A percentile compares a stretch with the other conserved stretches of the same genome.
Evolutionary conservation across 176 grass and related monocot species (phyloP).

Genomic region (Avena insularis): DNA sequence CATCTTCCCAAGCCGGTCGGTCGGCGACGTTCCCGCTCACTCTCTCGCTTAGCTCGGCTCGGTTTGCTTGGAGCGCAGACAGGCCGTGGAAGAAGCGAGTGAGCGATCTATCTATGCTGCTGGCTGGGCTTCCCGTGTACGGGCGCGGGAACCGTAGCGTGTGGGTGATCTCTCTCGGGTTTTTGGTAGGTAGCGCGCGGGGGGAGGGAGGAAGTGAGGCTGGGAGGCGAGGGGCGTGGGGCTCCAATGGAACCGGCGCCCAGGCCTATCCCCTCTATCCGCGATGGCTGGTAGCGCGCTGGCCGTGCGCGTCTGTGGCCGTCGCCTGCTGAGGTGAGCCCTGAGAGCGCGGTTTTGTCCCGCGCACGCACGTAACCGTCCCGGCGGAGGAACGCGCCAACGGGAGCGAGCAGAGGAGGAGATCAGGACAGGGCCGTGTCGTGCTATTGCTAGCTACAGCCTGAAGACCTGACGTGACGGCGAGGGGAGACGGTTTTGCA

Average conservation of each 20-base stretch:
- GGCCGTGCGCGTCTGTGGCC: constrained; percentile 39
- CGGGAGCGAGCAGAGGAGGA: background rate
- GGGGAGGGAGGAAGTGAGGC: constrained; percentile 39
- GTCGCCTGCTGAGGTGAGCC: constrained; percentile 19
- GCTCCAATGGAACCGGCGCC: constrained; percentile 51
- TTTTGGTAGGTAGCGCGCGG: background rate
- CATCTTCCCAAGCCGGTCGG: constrained; percentile 44
- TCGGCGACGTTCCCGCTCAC: background rate
- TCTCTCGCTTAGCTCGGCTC: background rate
- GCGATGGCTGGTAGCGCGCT: constrained; percentile 38
- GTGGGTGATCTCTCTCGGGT: background rate
- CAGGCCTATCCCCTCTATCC: constrained; percentile 65
- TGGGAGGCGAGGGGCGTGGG: constrained; percentile 43
- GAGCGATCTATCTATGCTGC: constrained; percentile 13
- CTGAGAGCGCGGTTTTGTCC: constrained; percentile 37
- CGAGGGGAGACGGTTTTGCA: background rate
- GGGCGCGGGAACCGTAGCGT: background rate
- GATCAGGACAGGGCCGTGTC: background rate
- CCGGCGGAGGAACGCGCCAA: background rate
- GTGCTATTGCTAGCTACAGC: background rate
- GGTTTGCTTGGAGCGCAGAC: constrained; percentile 3
- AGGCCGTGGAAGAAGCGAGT: background rate
- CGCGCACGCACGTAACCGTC: constrained; percentile 11
- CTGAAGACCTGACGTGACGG: background rate
- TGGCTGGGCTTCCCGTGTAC: background rate